These are phyloP conservation scores for Boletellus dicymbophilus DNA, from an alignment of 1,284 basidiomycete species.

Conservation along the genomic window DNA sequence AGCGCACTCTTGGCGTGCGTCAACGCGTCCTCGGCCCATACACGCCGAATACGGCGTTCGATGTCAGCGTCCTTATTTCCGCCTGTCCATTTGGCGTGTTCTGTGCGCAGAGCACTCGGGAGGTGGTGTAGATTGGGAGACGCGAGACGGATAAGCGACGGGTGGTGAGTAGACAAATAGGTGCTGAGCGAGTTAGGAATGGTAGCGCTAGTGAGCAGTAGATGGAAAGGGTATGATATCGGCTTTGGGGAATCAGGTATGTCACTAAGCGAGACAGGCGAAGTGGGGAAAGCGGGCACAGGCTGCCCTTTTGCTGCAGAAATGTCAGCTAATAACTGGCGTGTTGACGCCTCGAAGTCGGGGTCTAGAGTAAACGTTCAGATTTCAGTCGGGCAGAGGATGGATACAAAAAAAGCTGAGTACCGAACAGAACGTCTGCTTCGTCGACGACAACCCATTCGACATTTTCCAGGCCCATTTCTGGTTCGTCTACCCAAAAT, in stretches of 20 bases:
- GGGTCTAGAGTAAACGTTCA: slow-evolving; percentile 49
- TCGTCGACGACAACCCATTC: slow-evolving; percentile 91
- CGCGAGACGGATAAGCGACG: slow-evolving; percentile 63
- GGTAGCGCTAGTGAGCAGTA: slow-evolving; percentile 85
- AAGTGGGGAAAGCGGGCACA: slow-evolving; percentile 35
- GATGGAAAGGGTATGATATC: slow-evolving; percentile 69
- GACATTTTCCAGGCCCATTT: slow-evolving; percentile 61
- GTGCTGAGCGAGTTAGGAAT: slow-evolving; percentile 76
- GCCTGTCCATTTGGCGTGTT: slow-evolving; percentile 75
- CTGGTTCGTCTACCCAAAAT: slow-evolving; percentile 44
- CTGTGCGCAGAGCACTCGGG: slow-evolving; percentile 66
- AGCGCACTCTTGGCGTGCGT: slow-evolving; percentile 30
- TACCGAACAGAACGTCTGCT: slow-evolving; percentile 87
- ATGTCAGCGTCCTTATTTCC: slow-evolving; percentile 81
- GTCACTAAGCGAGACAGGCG: slow-evolving; percentile 17
- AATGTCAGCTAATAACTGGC: slow-evolving; percentile 67
- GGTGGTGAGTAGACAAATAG: slow-evolving; percentile 65
- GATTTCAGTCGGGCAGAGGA: not conserved
- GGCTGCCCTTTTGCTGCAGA: slow-evolving; percentile 58
- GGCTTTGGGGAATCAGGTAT: slow-evolving; percentile 20
- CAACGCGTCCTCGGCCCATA: slow-evolving; percentile 74
- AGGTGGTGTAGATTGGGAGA: slow-evolving; percentile 81
- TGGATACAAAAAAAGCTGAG: slow-evolving; percentile 28
- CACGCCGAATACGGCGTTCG: slow-evolving; percentile 66
- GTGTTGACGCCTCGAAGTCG: slow-evolving; percentile 76